Conservation (phyloP, 2,329 filamentous ascomycete species). For the Graphiopsis chlorocephala region DNA sequence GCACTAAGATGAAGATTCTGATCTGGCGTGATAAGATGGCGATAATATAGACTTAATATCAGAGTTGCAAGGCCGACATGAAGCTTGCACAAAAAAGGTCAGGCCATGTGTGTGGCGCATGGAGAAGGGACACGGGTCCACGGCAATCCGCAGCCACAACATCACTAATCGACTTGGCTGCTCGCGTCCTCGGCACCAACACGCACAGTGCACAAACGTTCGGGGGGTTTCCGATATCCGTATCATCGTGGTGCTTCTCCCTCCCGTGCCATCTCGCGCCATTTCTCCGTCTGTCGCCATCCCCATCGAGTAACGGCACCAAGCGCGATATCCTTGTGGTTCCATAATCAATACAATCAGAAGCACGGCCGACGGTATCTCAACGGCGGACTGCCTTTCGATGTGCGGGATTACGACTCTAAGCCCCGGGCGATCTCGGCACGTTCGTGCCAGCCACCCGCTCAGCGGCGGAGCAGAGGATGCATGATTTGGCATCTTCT, state of each 20-base stretch:
- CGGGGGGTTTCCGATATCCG: background rate
- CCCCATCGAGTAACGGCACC: background rate
- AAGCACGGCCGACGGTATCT: background rate
- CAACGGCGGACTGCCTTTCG: background rate
- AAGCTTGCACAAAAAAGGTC: background rate
- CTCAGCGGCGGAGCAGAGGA: background rate
- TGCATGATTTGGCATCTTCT: background rate
- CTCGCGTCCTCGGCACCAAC: background rate
- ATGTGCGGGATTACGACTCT: background rate
- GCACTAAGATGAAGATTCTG: background rate
- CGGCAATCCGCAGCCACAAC: background rate
- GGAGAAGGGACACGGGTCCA: background rate
- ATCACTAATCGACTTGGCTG: background rate
- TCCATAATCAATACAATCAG: background rate
- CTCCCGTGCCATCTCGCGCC: background rate
- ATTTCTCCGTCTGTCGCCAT: background rate
- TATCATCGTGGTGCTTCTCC: background rate
- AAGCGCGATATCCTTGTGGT: background rate
- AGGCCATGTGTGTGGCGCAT: background rate
- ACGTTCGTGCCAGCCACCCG: background rate
- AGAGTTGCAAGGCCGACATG: background rate
- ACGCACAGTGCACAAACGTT: background rate
- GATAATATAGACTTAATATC: background rate
- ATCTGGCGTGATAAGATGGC: background rate
- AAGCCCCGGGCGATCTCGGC: background rate